Evolutionary conservation across 805 yeast species (phyloP), one percentile per base, ranked within the genome.

Genomic region (Maudiozyma pseudohumilis): DNA sequence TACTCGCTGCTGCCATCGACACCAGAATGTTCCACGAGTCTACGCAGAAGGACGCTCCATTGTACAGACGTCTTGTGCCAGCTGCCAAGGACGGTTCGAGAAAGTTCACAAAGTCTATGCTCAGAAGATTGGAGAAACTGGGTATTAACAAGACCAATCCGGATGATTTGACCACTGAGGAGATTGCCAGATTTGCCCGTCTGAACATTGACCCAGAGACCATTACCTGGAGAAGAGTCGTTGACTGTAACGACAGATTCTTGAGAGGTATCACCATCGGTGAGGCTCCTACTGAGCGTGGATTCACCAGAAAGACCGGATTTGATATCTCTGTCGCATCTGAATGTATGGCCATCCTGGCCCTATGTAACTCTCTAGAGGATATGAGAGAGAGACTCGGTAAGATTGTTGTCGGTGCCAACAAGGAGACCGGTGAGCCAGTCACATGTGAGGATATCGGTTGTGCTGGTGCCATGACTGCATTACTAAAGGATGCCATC

Each of bases 281-380:
- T 46, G 75, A 82, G 62, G 86, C 87, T 3, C 80, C 87, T 49
- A 80, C 88, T 35, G 94, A 82, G 61, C 76, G 74, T 59, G 87
- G 86, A 11, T 66, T 74, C 57, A 72, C 75, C 26, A 72, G 94
- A 61, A 60, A 70, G 42, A 77, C 89, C 15, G 94, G 92, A 3
- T 81, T 82, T 53, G 94, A 82, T 60, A 82, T 82, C 48, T 74
- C 92, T 17, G 92, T 82, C 45, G 94, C 94, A 15, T 77, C 85
- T 34, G 94, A 82, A 63, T 70, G 81, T 59, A 82, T 82, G 94
- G 94, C 94, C 33, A 81, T 82, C 42, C 64, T 82, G 52, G 94
- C 94, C 11, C 64, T 82, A 40, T 74, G 86, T 35, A 74, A 70
- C 46, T 79, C 83, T 38, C 66, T 82, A 54, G 61, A 72, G 41